A percentile compares a stretch with the other conserved stretches of the same genome.
Evolutionary conservation across 768 basidiomycete genomes (phyloP).

Genomic region (Hemileccinum rubropunctum): DNA sequence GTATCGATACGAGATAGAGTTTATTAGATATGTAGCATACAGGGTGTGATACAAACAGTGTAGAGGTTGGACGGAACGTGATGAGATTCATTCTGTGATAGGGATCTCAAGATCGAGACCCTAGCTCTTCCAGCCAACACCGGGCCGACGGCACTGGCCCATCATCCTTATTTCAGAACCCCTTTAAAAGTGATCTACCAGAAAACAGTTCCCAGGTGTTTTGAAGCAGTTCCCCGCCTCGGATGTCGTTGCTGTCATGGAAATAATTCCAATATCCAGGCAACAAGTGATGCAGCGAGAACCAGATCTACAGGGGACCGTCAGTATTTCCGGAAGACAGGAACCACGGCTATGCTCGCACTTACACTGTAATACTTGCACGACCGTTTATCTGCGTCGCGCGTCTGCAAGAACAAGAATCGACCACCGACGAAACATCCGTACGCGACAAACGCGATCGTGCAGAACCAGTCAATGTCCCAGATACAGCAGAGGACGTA

Average conservation of each 20-base stretch:
- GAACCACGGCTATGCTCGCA: neutral
- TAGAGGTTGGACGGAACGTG: neutral
- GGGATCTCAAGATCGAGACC: neutral
- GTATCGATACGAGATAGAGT: constrained; percentile 2
- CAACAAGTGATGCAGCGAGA: constrained; percentile 33
- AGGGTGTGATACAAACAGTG: neutral
- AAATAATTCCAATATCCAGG: constrained; percentile 37
- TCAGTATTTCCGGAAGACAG: neutral
- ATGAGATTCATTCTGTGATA: neutral
- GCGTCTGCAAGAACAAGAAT: constrained; percentile 29
- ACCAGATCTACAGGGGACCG: constrained; percentile 27
- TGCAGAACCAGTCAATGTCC: constrained; percentile 30
- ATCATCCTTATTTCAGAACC: neutral
- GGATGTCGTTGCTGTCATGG: constrained; percentile 13
- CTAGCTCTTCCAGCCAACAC: no score
- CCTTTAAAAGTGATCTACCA: constrained; percentile 7
- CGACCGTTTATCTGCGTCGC: constrained; percentile 32
- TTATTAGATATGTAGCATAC: constrained; percentile 11
- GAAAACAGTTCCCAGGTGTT: constrained; percentile 19
- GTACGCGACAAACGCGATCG: constrained; percentile 29
- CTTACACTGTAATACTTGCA: constrained; percentile 39
- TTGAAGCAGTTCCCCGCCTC: constrained; percentile 21
- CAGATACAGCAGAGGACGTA: constrained; percentile 33
- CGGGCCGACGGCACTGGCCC: neutral
- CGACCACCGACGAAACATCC: constrained; percentile 34